Conservation (phyloP, 2,329 filamentous ascomycete genomes). For the Diaporthe citriasiana region DNA sequence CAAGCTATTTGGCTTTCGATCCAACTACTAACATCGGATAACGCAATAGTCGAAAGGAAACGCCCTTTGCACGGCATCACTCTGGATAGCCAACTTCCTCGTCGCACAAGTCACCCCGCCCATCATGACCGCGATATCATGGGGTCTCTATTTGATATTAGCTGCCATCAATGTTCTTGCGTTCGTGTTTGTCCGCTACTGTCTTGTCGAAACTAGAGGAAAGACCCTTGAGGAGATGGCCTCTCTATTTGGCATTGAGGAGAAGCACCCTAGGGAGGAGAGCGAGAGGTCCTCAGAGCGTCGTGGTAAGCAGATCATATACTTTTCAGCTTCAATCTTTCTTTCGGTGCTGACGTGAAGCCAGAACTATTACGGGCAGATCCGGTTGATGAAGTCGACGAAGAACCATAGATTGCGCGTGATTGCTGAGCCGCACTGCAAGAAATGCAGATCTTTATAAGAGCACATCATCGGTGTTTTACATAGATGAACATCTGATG, state of each 20-base stretch:
- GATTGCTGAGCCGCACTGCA: no score
- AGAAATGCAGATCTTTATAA: no score
- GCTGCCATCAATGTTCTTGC: conserved; percentile 48
- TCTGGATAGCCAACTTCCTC: conserved; percentile 52
- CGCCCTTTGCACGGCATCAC: conserved; percentile 48
- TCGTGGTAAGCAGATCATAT: conserved; percentile 3
- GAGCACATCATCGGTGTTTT: no score
- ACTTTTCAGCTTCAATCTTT: background rate
- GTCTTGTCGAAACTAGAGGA: conserved; percentile 47
- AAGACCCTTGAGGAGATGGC: conserved; percentile 48
- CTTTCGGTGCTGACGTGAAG: background rate
- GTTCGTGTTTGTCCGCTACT: conserved; percentile 49
- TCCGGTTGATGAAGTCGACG: background rate
- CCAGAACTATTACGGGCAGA: conserved; percentile 33
- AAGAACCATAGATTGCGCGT: background rate
- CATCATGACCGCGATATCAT: conserved; percentile 47
- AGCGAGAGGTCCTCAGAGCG: conserved; percentile 30
- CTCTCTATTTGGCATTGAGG: conserved; percentile 47
- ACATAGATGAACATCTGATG: no score
- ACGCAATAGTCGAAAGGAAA: conserved; percentile 49
- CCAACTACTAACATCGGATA: background rate
- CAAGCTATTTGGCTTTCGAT: background rate
- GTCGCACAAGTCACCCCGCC: conserved; percentile 45
- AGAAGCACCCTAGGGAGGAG: conserved; percentile 15
- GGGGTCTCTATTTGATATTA: conserved; percentile 48